These are phyloP conservation scores for Rubia tinctorum DNA, from an alignment of 305 asterid species.

Conservation along the genomic window DNA sequence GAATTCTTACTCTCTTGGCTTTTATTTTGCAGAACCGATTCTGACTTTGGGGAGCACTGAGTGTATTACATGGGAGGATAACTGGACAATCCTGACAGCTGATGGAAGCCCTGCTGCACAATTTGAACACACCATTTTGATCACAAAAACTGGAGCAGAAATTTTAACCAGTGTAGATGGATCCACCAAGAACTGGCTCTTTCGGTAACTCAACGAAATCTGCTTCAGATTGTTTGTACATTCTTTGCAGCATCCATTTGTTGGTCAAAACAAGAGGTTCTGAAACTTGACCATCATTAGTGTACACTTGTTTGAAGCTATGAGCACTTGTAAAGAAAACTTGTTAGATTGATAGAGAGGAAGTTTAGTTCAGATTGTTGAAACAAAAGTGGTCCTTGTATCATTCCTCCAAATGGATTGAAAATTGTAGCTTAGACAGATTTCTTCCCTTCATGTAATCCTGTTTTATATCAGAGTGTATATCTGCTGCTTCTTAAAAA, in stretches of 20 bases:
- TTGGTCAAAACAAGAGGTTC: neutral
- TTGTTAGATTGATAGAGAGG: neutral
- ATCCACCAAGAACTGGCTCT: neutral
- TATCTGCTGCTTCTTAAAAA: too few species aligned
- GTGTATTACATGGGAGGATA: constrained; percentile 93
- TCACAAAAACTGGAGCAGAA: constrained; percentile 88
- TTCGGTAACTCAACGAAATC: neutral
- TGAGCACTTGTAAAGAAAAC: neutral
- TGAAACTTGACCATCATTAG: neutral
- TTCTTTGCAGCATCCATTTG: constrained; percentile 1
- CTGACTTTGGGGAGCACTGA: constrained; percentile 82
- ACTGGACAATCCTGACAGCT: constrained; percentile 95
- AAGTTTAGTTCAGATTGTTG: neutral
- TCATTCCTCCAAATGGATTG: neutral
- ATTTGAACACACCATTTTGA: constrained; percentile 92
- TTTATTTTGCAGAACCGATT: constrained; percentile 77
- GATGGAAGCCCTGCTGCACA: constrained; percentile 98
- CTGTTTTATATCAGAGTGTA: too few species aligned
- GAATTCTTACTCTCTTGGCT: neutral
- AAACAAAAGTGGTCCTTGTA: neutral
- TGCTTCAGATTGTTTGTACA: neutral
- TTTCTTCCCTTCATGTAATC: neutral
- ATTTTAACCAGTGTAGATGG: constrained; percentile 49
- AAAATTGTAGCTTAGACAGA: neutral
- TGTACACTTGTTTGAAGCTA: neutral